Percentiles rank a stretch among this genome's conserved stretches.
These are phyloP conservation scores for Fusarium nodosum DNA, from an alignment of 2,329 filamentous ascomycete species.

Conservation along the genomic window DNA sequence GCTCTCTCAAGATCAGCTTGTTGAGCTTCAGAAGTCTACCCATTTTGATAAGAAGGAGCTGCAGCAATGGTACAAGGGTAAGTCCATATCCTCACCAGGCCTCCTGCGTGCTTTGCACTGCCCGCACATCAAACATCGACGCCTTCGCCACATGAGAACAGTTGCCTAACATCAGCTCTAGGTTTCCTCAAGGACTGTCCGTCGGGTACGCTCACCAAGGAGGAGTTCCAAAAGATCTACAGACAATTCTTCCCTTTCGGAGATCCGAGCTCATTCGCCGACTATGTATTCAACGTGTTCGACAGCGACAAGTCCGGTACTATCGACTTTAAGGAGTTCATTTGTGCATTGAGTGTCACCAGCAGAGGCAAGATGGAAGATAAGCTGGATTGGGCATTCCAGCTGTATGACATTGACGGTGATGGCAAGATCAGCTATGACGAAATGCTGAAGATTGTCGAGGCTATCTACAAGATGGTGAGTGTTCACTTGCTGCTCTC, in stretches of 20 bases:
- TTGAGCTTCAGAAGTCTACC: conserved; percentile 94
- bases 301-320: conserved; percentile 97
- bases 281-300: conserved; percentile 99
- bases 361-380: conserved; percentile 99
- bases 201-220: conserved; percentile 94
- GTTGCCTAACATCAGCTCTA: conserved; percentile 56
- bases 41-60: conserved; percentile 99
- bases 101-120: conserved; percentile 8
- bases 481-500: conserved; percentile 16
- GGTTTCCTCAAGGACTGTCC: conserved; percentile 99
- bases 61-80: conserved; percentile 99
- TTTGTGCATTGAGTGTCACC: conserved; percentile 96
- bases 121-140: background rate
- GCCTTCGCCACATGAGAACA: conserved; percentile 5
- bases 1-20: conserved; percentile 95
- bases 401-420: conserved; percentile 98
- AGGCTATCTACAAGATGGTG: conserved; percentile 99
- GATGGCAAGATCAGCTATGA: conserved; percentile 99
- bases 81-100: conserved; percentile 47
- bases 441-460: conserved; percentile 98
- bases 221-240: conserved; percentile 99
- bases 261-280: conserved; percentile 95
- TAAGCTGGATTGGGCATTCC: conserved; percentile 99
- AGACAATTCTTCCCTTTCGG: conserved; percentile 99
- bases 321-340: conserved; percentile 99